phyloP scores from a whole-genome alignment of 2,329 filamentous ascomycete species.

The Fonsecaea monophora region DNA sequence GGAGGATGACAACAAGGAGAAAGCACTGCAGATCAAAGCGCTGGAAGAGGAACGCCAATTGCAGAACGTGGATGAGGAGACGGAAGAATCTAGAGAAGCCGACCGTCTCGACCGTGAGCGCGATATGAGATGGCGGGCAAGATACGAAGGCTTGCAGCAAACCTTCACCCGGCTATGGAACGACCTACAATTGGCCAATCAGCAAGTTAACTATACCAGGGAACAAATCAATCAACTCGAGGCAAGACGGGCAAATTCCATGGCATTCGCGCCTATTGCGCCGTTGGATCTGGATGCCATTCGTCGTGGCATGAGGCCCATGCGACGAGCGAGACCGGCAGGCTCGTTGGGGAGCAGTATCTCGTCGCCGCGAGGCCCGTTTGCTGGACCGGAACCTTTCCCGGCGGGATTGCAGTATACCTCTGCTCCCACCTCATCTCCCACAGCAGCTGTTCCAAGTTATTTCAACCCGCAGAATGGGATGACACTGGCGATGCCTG shows the following conservation, averaged over 20 bases:
- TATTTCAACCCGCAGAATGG: constrained; percentile 70
- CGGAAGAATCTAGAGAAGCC: constrained; percentile 59
- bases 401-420: constrained; percentile 50
- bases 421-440: constrained; percentile 60
- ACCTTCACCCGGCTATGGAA: constrained; percentile 48
- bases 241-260: constrained; percentile 50
- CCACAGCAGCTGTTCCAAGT: constrained; percentile 56
- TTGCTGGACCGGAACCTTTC: constrained; percentile 48
- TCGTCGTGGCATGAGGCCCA: constrained; percentile 49
- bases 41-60: constrained; percentile 65
- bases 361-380: constrained; percentile 53
- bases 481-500: constrained; percentile 60
- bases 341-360: constrained; percentile 56
- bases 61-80: constrained; percentile 54
- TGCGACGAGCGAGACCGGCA: constrained; percentile 52
- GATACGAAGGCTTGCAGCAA: constrained; percentile 51
- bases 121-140: constrained; percentile 56
- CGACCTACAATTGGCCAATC: constrained; percentile 36
- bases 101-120: constrained; percentile 58
- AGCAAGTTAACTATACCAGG: constrained; percentile 36
- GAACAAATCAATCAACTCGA: constrained; percentile 43
- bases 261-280: constrained; percentile 49
- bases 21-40: constrained; percentile 65
- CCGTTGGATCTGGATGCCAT: constrained; percentile 52
- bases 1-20: constrained; percentile 68